Evolutionary conservation across 1,139 yeast genomes (phyloP).

Genomic region (Pichia sp.): DNA sequence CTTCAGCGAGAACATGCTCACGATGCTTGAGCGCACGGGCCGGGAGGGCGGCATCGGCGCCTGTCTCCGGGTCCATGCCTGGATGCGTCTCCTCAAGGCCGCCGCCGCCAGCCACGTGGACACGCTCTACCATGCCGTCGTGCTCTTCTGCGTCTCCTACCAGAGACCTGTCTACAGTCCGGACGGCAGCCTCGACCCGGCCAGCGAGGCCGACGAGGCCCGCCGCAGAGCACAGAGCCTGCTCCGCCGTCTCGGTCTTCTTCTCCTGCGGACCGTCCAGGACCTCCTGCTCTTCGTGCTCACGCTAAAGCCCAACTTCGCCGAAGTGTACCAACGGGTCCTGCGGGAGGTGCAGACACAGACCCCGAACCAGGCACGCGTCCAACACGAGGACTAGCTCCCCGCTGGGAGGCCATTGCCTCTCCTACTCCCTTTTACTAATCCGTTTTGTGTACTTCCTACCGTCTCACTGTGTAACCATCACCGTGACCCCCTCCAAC

Average conservation of each 20-base stretch:
- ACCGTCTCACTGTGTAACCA: background rate
- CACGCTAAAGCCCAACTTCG: slow-evolving; percentile 9
- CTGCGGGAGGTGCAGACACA: background rate
- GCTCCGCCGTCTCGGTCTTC: background rate
- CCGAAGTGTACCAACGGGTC: background rate
- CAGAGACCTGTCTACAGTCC: background rate
- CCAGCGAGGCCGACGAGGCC: background rate
- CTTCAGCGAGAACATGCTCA: background rate
- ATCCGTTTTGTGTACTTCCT: no score
- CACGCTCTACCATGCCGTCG: background rate
- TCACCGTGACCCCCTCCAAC: no score
- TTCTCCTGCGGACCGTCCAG: background rate
- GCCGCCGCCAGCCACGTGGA: background rate
- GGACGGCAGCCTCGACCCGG: background rate
- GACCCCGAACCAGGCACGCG: background rate
- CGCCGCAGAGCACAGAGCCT: background rate
- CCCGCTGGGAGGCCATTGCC: no score
- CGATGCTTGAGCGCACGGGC: background rate
- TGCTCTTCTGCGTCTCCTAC: background rate
- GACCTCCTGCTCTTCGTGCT: slow-evolving; percentile 4
- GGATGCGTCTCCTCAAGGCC: background rate
- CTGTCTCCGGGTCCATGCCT: background rate
- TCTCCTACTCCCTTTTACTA: no score
- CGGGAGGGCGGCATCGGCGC: background rate
- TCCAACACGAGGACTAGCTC: background rate